Conservation (phyloP, 2,329 filamentous ascomycete species). For the Bipolaris gigantea region DNA sequence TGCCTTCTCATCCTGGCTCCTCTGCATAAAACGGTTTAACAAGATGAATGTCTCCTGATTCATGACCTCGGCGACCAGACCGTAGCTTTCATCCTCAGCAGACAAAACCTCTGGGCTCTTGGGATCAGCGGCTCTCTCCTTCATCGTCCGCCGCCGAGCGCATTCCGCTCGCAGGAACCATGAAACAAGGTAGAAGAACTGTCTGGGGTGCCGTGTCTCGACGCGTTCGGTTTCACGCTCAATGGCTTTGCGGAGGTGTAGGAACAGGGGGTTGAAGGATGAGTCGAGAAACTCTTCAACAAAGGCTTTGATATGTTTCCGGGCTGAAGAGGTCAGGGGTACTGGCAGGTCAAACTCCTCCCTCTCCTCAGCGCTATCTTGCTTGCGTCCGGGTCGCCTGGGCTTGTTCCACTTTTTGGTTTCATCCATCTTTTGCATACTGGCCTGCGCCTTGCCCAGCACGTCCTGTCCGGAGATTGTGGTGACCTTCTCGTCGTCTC, state of each 20-base stretch:
- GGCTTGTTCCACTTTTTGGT: constrained; percentile 90
- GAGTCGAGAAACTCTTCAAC: constrained; percentile 94
- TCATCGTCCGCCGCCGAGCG: constrained; percentile 61
- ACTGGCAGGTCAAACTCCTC: constrained; percentile 75
- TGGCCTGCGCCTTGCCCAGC: constrained; percentile 70
- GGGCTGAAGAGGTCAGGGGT: constrained; percentile 71
- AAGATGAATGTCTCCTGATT: constrained; percentile 95
- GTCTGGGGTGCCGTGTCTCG: constrained; percentile 72
- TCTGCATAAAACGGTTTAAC: constrained; percentile 79
- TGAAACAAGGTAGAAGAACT: constrained; percentile 88
- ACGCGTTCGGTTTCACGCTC: constrained; percentile 86
- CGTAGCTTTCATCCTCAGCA: constrained; percentile 71
- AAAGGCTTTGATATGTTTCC: constrained; percentile 75
- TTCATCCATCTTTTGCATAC: constrained; percentile 85
- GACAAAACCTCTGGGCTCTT: constrained; percentile 46
- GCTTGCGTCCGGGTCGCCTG: constrained; percentile 52
- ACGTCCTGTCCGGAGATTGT: constrained; percentile 88
- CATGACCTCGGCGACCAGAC: constrained; percentile 82
- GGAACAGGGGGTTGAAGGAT: constrained; percentile 86
- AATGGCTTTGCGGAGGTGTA: constrained; percentile 82
- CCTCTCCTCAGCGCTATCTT: constrained; percentile 42
- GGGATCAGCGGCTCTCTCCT: constrained; percentile 58
- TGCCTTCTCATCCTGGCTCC: constrained; percentile 76
- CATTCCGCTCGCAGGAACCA: constrained; percentile 93
- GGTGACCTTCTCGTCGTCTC: constrained; percentile 79